Percentiles rank a stretch among this genome's conserved stretches.
phyloP scores from a whole-genome alignment of 352 stramenopile genomes.

The Elongisporangium prolatum region DNA sequence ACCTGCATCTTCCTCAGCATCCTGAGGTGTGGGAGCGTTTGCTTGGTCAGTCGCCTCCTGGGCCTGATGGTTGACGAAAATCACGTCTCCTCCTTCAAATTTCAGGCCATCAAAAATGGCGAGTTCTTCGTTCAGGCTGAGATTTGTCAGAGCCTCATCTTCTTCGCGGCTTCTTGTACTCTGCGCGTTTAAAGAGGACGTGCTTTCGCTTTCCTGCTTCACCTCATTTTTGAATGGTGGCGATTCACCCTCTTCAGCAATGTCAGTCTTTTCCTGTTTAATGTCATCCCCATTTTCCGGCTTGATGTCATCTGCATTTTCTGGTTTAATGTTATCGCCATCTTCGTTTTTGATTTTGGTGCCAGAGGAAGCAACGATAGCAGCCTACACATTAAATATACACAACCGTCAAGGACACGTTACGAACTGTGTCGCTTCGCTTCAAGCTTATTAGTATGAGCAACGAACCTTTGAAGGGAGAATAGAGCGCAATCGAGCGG shows the following conservation, averaged over 20 bases:
- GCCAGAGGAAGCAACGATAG: neutral
- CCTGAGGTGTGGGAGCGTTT: conserved; percentile 3
- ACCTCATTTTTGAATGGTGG: conserved; percentile 30
- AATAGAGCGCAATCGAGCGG: conserved; percentile 41
- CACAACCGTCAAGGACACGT: neutral
- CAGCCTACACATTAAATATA: conserved; percentile 2
- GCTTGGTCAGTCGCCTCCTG: neutral
- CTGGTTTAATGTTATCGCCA: conserved; percentile 4
- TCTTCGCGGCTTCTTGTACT: conserved; percentile 22
- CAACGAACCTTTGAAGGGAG: conserved; percentile 31
- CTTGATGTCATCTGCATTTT: conserved; percentile 8
- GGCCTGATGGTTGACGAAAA: conserved; percentile 55
- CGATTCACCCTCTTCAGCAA: conserved; percentile 20
- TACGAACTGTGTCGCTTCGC: neutral
- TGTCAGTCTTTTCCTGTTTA: conserved; percentile 11
- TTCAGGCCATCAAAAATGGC: conserved; percentile 85
- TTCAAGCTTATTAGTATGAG: neutral
- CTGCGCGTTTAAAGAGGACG: conserved; percentile 7
- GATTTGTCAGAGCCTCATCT: conserved; percentile 59
- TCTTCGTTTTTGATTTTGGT: conserved; percentile 11
- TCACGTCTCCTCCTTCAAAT: conserved; percentile 81
- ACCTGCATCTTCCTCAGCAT: conserved; percentile 12
- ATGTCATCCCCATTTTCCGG: conserved; percentile 4
- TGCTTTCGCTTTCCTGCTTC: conserved; percentile 2
- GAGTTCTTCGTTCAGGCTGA: conserved; percentile 75